Evolutionary conservation across 2,329 filamentous ascomycete genomes (phyloP).

Genomic region (Diaporthe sp.): DNA sequence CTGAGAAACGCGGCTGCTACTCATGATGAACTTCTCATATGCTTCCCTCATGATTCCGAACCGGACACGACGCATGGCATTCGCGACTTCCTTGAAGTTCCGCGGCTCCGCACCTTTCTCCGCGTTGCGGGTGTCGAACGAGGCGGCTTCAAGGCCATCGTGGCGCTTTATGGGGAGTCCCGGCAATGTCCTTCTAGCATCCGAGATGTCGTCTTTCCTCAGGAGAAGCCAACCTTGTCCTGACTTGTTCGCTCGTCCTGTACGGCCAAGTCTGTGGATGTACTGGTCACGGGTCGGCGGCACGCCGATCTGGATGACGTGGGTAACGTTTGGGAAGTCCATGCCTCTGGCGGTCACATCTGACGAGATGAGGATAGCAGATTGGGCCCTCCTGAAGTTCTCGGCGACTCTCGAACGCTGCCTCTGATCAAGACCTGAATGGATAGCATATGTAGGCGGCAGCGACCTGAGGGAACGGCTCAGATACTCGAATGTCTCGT

Average conservation of each 20-base stretch:
- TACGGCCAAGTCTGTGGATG: slow-evolving; percentile 83
- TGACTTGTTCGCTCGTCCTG: slow-evolving; percentile 80
- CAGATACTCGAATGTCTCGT: slow-evolving; percentile 67
- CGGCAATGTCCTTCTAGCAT: slow-evolving; percentile 65
- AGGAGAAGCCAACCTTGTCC: slow-evolving; percentile 80
- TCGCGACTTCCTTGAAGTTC: slow-evolving; percentile 59
- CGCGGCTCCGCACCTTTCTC: slow-evolving; percentile 58
- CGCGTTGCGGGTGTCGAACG: slow-evolving; percentile 66
- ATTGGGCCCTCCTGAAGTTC: slow-evolving; percentile 74
- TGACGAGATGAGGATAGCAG: slow-evolving; percentile 80
- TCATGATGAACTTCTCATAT: slow-evolving; percentile 72
- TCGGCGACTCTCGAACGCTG: slow-evolving; percentile 80
- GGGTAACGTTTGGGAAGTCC: slow-evolving; percentile 86
- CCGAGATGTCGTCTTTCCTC: slow-evolving; percentile 64
- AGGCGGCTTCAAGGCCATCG: slow-evolving; percentile 63
- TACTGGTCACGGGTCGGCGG: slow-evolving; percentile 78
- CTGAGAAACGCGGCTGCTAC: slow-evolving; percentile 54
- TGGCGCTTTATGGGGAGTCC: slow-evolving; percentile 74
- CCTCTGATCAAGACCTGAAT: slow-evolving; percentile 81
- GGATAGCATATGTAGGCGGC: slow-evolving; percentile 72
- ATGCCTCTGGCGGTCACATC: slow-evolving; percentile 87
- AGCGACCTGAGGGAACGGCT: slow-evolving; percentile 56
- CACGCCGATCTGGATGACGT: slow-evolving; percentile 80
- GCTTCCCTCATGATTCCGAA: slow-evolving; percentile 58
- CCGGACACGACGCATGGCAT: slow-evolving; percentile 60